Percentiles rank a stretch among this genome's conserved stretches.
Conservation (phyloP, 1,284 basidiomycete species). For the Trametes hirsuta region DNA sequence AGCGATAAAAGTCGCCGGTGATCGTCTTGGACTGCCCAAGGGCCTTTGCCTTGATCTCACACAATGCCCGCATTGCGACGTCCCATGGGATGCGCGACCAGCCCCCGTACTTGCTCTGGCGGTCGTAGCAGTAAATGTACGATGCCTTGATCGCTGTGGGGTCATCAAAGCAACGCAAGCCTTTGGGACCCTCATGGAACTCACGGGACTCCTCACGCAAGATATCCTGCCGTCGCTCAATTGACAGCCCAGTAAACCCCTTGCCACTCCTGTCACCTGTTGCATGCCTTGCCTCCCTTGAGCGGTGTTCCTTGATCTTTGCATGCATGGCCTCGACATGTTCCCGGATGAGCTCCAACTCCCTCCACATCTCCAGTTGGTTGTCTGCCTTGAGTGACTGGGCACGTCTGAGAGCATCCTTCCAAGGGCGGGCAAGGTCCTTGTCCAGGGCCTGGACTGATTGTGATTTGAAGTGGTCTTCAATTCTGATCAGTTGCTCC, state of each 20-base stretch:
- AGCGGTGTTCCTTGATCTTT: slow-evolving; percentile 8
- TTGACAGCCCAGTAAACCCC: slow-evolving; percentile 45
- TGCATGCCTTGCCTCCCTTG: too few relatives aligned
- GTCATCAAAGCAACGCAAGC: slow-evolving; percentile 23
- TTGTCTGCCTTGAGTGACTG: slow-evolving; percentile 2
- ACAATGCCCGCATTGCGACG: slow-evolving; percentile 52
- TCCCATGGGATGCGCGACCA: slow-evolving; percentile 56
- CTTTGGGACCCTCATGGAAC: slow-evolving; percentile 38
- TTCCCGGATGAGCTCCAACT: slow-evolving; percentile 32
- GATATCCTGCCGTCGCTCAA: slow-evolving; percentile 50
- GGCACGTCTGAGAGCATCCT: slow-evolving; percentile 35
- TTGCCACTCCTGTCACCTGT: too few relatives aligned
- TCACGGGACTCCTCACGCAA: slow-evolving; percentile 45
- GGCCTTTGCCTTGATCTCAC: slow-evolving; percentile 48
- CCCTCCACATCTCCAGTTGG: slow-evolving; percentile 20
- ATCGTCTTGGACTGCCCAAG: background rate
- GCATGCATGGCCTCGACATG: slow-evolving; percentile 35
- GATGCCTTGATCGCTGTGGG: slow-evolving; percentile 50
- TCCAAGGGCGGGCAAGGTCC: slow-evolving; percentile 43
- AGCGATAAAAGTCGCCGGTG: background rate
- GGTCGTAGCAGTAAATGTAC: slow-evolving; percentile 53
- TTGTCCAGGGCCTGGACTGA: slow-evolving; percentile 30
- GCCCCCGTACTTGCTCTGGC: background rate
- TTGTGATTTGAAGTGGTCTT: slow-evolving; percentile 24
- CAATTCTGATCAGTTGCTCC: slow-evolving; percentile 29